Evolutionary conservation across 2,329 filamentous ascomycete genomes (phyloP), one percentile per base, ranked within the genome.

Genomic region (Cordyceps javanica): DNA sequence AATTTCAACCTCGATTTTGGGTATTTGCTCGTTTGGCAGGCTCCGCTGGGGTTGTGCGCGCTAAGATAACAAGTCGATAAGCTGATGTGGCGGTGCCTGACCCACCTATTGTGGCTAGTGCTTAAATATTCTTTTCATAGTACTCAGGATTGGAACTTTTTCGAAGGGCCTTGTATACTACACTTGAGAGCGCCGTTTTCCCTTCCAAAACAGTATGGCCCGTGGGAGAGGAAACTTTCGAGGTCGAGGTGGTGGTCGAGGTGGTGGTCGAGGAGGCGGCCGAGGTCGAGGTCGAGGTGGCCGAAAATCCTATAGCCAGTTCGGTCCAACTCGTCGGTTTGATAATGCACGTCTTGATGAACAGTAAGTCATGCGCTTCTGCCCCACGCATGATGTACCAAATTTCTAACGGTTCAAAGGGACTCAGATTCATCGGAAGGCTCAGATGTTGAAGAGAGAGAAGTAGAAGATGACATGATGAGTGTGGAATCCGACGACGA

Each of bases 21-120:
- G 69, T 54, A 72, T 73, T 73, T 74, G 68, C 68, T 66, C 65
- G 68, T 69, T 69, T 72, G 71, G 71, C 70, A 71, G 74, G 71
- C 62, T 63, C 62, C 61, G 68, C 70, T 71, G 70, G 71, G 75
- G 73, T 78, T 80, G 78, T 80, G 78, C 75, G 77, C 77, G 75
- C 77, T 78, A 79, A 77, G 77, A 79, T 79, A 79, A 77, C 59
- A 25, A 61, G 57, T 44, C 62, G 73, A 75, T 74, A 74, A 74
- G 67, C 57, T 25, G 45, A 25, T 36, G 45, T 45, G 63, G 66
- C 70, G 71, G 69, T 69, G 68, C 57, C 5, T 34, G 49, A 55
- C 65, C 68, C 70, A 42, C 62, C 66, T 57, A 0, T 5, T 69
- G 70, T 72, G 70, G 70, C 70, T 70, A 62, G 63, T 64, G 56